Conservation (phyloP, 805 yeast species). For the Wickerhamiella nectarea region DNA sequence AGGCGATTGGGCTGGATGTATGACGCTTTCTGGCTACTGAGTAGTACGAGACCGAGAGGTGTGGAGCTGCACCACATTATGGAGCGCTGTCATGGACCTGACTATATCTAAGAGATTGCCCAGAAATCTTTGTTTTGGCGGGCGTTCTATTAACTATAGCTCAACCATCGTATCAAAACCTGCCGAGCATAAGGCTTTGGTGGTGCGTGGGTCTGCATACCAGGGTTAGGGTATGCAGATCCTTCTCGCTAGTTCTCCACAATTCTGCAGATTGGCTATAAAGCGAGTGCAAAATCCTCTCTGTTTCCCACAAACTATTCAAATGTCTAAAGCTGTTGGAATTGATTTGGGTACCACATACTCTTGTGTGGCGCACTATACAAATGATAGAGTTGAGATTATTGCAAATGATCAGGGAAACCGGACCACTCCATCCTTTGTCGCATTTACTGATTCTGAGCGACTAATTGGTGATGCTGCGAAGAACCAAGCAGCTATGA, state of each 20-base stretch:
- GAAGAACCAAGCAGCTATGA: constrained; percentile 96
- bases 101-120: too few species aligned
- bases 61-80: too few species aligned
- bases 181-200: too few species aligned
- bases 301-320: constrained; percentile 32
- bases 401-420: constrained; percentile 97
- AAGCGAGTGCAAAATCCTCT: neutral
- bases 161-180: too few species aligned
- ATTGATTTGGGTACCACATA: constrained; percentile 66
- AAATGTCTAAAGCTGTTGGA: constrained; percentile 11
- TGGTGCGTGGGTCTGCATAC: too few species aligned
- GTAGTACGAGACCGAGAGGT: too few species aligned
- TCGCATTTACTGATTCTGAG: constrained; percentile 90
- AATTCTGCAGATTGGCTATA: neutral
- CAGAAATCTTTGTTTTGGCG: too few species aligned
- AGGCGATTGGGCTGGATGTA: too few species aligned
- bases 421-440: constrained; percentile 94
- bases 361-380: constrained; percentile 87
- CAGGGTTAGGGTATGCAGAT: neutral
- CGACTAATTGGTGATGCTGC: constrained; percentile 96
- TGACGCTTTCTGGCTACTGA: too few species aligned
- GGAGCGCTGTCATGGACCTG: too few species aligned
- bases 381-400: constrained; percentile 83
- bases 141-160: too few species aligned
- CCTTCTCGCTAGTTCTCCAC: neutral